A percentile compares a stretch with the other conserved stretches of the same genome.
These are phyloP conservation scores for Alternaria dauci DNA, from an alignment of 2,329 filamentous ascomycete genomes.

Conservation along the genomic window DNA sequence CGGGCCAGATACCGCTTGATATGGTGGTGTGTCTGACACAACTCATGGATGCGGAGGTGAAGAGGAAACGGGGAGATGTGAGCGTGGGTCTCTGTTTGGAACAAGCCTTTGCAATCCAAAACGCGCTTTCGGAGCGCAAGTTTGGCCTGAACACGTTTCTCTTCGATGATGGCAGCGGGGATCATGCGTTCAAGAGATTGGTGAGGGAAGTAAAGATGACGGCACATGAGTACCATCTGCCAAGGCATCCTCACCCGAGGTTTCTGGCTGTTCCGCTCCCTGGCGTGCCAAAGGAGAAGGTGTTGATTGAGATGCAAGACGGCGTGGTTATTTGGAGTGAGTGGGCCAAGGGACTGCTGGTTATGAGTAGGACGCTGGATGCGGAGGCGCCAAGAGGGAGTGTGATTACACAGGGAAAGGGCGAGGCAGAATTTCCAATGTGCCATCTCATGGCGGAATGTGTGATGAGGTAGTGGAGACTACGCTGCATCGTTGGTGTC, in stretches of 20 bases:
- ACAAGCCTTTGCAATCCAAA: constrained; percentile 19
- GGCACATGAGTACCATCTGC: not conserved
- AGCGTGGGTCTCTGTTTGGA: constrained; percentile 23
- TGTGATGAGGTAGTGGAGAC: not conserved
- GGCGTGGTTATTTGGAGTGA: constrained; percentile 10
- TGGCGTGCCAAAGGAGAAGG: not conserved
- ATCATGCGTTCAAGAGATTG: not conserved
- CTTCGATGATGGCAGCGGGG: not conserved
- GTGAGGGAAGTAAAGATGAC: constrained; percentile 23
- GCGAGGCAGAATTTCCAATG: not conserved
- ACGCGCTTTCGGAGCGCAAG: constrained; percentile 10
- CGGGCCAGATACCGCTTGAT: constrained; percentile 25
- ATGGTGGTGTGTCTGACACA: constrained; percentile 30
- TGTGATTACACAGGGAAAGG: not conserved
- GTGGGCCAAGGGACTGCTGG: not conserved
- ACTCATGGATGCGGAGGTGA: constrained; percentile 24
- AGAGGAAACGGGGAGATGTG: constrained; percentile 24
- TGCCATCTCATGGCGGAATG: constrained; percentile 11
- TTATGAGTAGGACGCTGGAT: constrained; percentile 7
- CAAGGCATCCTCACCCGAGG: not conserved
- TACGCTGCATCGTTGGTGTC: not conserved
- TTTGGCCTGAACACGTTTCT: constrained; percentile 31
- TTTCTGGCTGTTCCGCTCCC: not conserved
- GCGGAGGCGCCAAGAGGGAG: not conserved
- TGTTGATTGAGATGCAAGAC: not conserved